These are phyloP conservation scores for Apophysomyces variabilis DNA, from an alignment of 371 early-diverging fungal genomes.

Conservation along the genomic window DNA sequence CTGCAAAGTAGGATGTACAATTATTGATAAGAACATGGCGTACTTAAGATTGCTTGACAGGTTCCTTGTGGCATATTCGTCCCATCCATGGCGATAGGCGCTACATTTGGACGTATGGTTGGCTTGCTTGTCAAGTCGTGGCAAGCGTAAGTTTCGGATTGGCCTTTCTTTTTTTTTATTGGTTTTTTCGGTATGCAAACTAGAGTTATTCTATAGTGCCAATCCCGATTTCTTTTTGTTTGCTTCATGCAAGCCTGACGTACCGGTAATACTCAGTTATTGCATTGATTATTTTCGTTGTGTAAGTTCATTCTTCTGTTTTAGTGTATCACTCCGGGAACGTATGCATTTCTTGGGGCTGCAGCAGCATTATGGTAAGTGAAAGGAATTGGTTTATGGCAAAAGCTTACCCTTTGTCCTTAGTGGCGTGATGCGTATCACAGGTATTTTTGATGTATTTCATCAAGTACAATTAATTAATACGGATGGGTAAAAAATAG, in stretches of 20 bases:
- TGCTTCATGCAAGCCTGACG: conserved; percentile 77
- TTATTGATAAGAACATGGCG: background rate
- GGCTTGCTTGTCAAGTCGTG: conserved; percentile 80
- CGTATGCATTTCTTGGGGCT: conserved; percentile 96
- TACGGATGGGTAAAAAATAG: conserved; percentile 28
- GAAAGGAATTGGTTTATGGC: background rate
- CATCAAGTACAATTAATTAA: background rate
- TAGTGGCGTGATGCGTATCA: conserved; percentile 73
- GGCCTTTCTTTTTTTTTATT: background rate
- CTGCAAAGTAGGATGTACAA: conserved; percentile 44
- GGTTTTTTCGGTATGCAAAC: background rate
- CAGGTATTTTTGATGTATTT: conserved; percentile 39
- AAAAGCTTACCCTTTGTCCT: background rate
- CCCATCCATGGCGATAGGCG: conserved; percentile 96
- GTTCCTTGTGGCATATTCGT: conserved; percentile 95
- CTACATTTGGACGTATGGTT: conserved; percentile 89
- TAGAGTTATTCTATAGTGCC: conserved; percentile 33
- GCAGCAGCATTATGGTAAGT: conserved; percentile 86
- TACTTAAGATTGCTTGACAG: conserved; percentile 11
- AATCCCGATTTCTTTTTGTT: conserved; percentile 77
- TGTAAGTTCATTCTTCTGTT: background rate
- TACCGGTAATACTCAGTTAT: conserved; percentile 47
- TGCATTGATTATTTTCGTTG: background rate
- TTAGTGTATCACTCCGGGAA: conserved; percentile 90
- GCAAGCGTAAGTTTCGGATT: conserved; percentile 38